Conservation (phyloP, 106 monocot genomes). For the Acorus gramineus region DNA sequence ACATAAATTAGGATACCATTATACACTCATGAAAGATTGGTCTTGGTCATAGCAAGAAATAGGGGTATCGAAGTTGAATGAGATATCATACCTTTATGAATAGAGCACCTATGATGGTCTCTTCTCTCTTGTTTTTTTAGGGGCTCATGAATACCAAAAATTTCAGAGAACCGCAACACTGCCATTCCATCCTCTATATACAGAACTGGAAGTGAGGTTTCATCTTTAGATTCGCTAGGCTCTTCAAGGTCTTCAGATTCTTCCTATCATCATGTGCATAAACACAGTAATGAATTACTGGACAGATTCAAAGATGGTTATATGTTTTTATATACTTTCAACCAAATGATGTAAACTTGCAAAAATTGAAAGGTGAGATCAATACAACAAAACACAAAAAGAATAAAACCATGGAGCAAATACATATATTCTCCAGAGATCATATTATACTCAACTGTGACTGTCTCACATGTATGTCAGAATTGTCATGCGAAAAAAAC, state of each 20-base stretch:
- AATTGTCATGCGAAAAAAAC: too few relatives aligned
- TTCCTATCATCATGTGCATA: constrained; percentile 28
- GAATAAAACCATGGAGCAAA: too few relatives aligned
- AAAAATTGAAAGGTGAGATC: too few relatives aligned
- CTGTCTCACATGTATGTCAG: too few relatives aligned
- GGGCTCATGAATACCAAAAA: constrained; percentile 87
- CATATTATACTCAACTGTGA: too few relatives aligned
- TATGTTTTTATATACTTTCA: too few relatives aligned
- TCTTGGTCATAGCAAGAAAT: background rate
- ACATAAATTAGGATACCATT: too few relatives aligned
- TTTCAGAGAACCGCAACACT: constrained; percentile 87
- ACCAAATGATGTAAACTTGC: too few relatives aligned
- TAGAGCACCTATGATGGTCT: constrained; percentile 24
- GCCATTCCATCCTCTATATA: constrained; percentile 72
- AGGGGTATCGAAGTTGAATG: constrained; percentile 3
- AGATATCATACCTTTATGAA: constrained; percentile 35
- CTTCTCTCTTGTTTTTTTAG: constrained; percentile 41
- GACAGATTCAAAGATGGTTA: background rate
- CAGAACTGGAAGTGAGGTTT: constrained; percentile 69
- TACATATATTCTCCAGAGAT: too few relatives aligned
- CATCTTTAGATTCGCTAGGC: constrained; percentile 28
- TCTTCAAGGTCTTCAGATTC: constrained; percentile 23
- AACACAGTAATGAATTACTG: constrained; percentile 4
- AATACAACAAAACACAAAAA: too few relatives aligned
- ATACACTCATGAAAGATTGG: background rate